phyloP scores from a whole-genome alignment of 208 protist genomes.

The Trypanosoma rangeli region DNA sequence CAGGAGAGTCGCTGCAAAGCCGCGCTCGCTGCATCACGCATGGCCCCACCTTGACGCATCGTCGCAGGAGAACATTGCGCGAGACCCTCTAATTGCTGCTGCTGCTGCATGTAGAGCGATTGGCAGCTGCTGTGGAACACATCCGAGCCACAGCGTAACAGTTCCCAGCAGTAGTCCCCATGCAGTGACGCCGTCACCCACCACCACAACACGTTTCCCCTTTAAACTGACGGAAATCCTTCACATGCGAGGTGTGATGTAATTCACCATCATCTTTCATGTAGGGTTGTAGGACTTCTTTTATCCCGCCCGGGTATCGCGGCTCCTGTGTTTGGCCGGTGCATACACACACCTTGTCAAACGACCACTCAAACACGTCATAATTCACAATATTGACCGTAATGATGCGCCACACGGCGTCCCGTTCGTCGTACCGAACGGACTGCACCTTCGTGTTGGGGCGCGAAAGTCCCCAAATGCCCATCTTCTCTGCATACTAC shows the following conservation, averaged over 20 bases:
- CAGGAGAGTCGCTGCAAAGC: conserved; percentile 31
- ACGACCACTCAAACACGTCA: conserved; percentile 89
- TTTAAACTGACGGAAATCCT: conserved; percentile 80
- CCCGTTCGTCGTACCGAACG: conserved; percentile 45
- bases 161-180: conserved; percentile 80
- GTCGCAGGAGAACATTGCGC: background rate
- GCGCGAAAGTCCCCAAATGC: conserved; percentile 64
- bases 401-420: conserved; percentile 70
- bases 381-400: conserved; percentile 86
- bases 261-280: conserved; percentile 61
- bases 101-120: background rate
- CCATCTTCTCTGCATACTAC: conserved; percentile 65
- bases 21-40: conserved; percentile 36
- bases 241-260: conserved; percentile 81
- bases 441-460: conserved; percentile 91
- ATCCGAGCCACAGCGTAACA: conserved; percentile 62
- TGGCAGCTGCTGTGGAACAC: conserved; percentile 65
- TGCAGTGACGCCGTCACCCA: conserved; percentile 81
- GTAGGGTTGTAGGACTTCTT: conserved; percentile 48
- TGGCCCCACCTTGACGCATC: background rate
- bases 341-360: conserved; percentile 85
- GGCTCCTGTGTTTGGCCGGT: conserved; percentile 83
- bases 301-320: conserved; percentile 57
- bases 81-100: background rate
- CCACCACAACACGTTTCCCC: conserved; percentile 70